phyloP scores from a whole-genome alignment of 305 asterid genomes.

The Rubia peregrina region DNA sequence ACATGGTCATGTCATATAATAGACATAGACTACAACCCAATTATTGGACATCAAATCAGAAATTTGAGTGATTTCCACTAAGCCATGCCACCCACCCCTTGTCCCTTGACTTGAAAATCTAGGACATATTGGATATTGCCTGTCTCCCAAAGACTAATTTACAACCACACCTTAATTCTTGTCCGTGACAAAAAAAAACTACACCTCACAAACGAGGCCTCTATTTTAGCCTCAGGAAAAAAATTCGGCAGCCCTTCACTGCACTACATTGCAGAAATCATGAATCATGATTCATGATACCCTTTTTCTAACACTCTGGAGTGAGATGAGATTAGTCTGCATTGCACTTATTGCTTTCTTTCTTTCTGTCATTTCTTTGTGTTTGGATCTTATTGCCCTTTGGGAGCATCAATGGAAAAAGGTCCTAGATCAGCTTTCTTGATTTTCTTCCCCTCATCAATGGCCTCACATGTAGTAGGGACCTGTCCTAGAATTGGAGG shows the following conservation, averaged over 20 bases:
- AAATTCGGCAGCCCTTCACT: slow-evolving; percentile 7
- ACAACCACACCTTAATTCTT: slow-evolving; percentile 3
- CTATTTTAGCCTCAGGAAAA: slow-evolving; percentile 17
- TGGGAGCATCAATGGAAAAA: background rate
- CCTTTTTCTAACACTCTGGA: background rate
- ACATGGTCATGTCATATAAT: background rate
- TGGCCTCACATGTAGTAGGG: background rate
- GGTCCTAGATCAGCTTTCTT: too few species aligned
- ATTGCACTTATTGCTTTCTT: background rate
- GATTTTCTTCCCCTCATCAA: background rate
- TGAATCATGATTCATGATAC: background rate
- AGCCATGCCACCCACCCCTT: background rate
- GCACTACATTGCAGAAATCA: background rate
- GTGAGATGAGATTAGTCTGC: slow-evolving; percentile 7
- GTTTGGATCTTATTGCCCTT: background rate
- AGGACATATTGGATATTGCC: background rate
- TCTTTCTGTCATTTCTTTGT: slow-evolving; percentile 4
- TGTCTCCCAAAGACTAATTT: slow-evolving; percentile 8
- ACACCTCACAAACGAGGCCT: slow-evolving; percentile 19
- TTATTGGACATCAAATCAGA: background rate
- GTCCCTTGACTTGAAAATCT: slow-evolving; percentile 11
- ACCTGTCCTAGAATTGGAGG: background rate
- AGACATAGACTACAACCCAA: background rate
- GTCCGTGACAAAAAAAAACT: background rate
- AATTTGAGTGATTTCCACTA: background rate